Base-by-base conservation (phyloP, 1,284 basidiomycete genomes). In the Rhizoctonia solani region DNA sequence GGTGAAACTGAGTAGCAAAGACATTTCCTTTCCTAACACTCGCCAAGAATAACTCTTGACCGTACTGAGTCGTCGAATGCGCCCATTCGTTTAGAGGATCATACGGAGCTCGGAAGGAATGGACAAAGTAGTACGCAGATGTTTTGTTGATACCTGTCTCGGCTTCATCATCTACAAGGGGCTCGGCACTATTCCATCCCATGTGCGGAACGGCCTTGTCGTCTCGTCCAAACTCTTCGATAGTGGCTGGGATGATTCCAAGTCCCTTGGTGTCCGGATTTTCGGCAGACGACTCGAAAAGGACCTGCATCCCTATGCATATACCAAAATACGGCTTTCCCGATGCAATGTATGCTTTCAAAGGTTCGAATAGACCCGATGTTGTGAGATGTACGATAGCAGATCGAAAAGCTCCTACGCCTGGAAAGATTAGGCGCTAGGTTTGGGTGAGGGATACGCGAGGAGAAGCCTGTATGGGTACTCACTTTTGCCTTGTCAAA, bases 301-400 rank as follows among this genome's bases (percentile, higher is more conserved):
- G 90, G 66, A 95, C 87, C 77, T 98, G 95, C 88, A 98, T 90
- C 74, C 95, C 97, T 74, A 99, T 94, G 79, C 97, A 99, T 82
- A 99, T 99, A 47, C 93, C 93, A 78, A 95, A 93, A 80, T 97
- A 99, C 0, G 97, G 97, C 75, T 86, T 87, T 34, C 97, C 97
- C 13, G 92, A 93, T 21, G 80, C 79, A 72, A 99, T 89, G 79
- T 98, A 99, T 61, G 84, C 78, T 69, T 84, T 85, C 59, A 99
- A 82, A 37, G 93, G 94, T 72, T 92, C 85, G 34, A 90, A 82
- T 68, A 95, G 86, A 37, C 91, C 93, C 71, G 88, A 87, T 16
- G 82, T 76, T 46, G 81, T 78, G 53, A 99, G 86, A 67, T 90
- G 88, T 58, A 85, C 81, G 73, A 98, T 88, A 8, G 96, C 97